A percentile compares a stretch with the other conserved stretches of the same genome.
Evolutionary conservation across 495 filamentous ascomycete species (phyloP).

Genomic region (Penicillium odoratum): DNA sequence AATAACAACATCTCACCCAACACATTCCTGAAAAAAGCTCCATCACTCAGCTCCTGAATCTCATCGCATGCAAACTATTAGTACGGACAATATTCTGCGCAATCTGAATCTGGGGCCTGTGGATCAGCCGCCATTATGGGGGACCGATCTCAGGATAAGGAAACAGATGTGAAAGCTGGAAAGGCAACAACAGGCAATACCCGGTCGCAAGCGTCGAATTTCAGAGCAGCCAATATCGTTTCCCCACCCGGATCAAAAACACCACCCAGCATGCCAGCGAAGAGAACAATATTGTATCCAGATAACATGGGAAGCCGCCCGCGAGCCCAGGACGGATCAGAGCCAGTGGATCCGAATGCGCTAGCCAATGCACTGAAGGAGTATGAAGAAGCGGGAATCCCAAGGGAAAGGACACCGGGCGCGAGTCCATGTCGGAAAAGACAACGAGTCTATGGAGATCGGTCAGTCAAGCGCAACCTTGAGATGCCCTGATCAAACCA

Average conservation of each 20-base stretch:
- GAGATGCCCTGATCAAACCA: not conserved
- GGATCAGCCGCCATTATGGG: constrained; percentile 23
- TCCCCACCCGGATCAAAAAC: constrained; percentile 48
- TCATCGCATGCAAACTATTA: constrained; percentile 17
- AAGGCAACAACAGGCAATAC: constrained; percentile 8
- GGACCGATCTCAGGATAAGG: constrained; percentile 23
- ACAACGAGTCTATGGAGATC: constrained; percentile 80
- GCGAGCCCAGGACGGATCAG: constrained; percentile 43
- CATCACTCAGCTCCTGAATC: not conserved
- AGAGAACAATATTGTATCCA: constrained; percentile 42
- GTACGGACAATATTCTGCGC: constrained; percentile 4
- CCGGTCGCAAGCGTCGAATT: constrained; percentile 15
- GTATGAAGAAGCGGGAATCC: constrained; percentile 59
- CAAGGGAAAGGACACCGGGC: constrained; percentile 67
- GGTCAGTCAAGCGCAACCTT: constrained; percentile 47
- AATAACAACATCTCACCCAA: not conserved
- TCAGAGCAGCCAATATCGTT: constrained; percentile 29
- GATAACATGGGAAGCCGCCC: constrained; percentile 31
- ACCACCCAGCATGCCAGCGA: constrained; percentile 43
- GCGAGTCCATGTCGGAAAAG: constrained; percentile 84
- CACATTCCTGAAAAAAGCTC: not conserved
- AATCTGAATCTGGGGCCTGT: constrained; percentile 17
- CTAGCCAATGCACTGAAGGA: constrained; percentile 63
- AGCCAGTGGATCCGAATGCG: constrained; percentile 60
- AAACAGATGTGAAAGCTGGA: constrained; percentile 13